Evolutionary conservation across 768 basidiomycete genomes (phyloP).

Genomic region (Phanerodontia chrysosporium): DNA sequence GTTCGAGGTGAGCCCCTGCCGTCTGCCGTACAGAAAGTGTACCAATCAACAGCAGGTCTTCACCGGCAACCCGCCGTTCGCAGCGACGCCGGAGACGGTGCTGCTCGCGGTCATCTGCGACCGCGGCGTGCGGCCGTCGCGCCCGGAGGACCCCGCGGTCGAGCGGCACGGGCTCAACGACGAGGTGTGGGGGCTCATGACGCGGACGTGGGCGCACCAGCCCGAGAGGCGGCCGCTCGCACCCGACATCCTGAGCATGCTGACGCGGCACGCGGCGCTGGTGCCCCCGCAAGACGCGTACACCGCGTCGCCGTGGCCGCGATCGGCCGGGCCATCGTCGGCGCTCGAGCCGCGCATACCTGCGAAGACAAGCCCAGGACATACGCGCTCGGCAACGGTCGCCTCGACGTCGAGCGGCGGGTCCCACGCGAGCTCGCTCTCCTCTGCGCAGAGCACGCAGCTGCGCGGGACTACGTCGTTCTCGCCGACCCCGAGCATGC

Average conservation of each 20-base stretch:
- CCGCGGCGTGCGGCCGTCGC: neutral
- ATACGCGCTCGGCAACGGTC: neutral
- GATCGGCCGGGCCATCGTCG: too few relatives aligned
- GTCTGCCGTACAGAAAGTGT: too few relatives aligned
- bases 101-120: neutral
- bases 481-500: neutral
- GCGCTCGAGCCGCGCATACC: neutral
- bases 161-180: neutral
- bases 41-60: too few relatives aligned
- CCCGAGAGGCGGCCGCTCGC: neutral
- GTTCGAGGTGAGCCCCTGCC: constrained; percentile 10
- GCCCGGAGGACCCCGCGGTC: neutral
- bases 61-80: constrained; percentile 4
- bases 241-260: neutral
- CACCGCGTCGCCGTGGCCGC: neutral
- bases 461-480: neutral
- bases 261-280: neutral
- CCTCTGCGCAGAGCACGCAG: neutral
- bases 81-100: neutral
- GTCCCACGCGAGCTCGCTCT: neutral
- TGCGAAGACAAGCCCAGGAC: neutral
- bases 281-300: neutral
- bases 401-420: neutral
- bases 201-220: neutral
- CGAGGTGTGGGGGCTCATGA: neutral